These are phyloP conservation scores for Papiliotrema fonsecae DNA, from an alignment of 1,284 basidiomycete species.

Conservation along the genomic window DNA sequence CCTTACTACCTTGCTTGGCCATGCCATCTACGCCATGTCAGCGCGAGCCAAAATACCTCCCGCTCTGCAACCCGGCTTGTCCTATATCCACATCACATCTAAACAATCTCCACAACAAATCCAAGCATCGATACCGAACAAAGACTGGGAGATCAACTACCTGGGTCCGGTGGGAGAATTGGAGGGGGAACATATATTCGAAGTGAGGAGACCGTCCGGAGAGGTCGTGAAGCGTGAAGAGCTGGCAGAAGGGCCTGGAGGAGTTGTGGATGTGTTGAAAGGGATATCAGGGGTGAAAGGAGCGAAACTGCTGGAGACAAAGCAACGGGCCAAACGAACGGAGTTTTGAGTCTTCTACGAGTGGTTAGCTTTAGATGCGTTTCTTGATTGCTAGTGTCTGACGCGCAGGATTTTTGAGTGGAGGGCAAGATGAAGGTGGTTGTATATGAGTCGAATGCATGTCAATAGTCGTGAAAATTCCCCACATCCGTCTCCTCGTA, in stretches of 20 bases:
- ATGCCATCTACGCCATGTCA: not conserved
- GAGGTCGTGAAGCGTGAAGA: conserved; percentile 7
- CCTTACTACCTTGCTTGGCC: not conserved
- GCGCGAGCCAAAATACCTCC: conserved; percentile 17
- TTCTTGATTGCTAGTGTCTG: not conserved
- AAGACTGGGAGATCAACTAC: conserved; percentile 16
- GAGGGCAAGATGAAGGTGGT: not conserved
- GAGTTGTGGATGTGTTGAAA: conserved; percentile 19
- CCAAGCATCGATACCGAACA: not conserved
- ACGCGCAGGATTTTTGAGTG: not conserved
- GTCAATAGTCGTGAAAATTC: not conserved
- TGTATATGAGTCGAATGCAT: not conserved
- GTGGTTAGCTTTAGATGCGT: not conserved
- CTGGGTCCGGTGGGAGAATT: conserved; percentile 41
- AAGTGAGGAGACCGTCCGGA: conserved; percentile 16
- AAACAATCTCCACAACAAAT: conserved; percentile 9
- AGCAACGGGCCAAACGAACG: conserved; percentile 35
- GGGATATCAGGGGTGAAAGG: conserved; percentile 24
- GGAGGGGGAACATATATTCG: conserved; percentile 39
- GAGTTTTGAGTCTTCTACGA: conserved; percentile 15
- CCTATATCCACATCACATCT: conserved; percentile 39
- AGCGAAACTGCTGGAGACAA: conserved; percentile 26
- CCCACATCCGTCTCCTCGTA: no score
- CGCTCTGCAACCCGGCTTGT: conserved; percentile 23
- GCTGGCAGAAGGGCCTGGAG: conserved; percentile 14